Evolutionary conservation across 1,284 basidiomycete genomes (phyloP), one percentile per base, ranked within the genome.

Genomic region (Ganoderma lucidum): DNA sequence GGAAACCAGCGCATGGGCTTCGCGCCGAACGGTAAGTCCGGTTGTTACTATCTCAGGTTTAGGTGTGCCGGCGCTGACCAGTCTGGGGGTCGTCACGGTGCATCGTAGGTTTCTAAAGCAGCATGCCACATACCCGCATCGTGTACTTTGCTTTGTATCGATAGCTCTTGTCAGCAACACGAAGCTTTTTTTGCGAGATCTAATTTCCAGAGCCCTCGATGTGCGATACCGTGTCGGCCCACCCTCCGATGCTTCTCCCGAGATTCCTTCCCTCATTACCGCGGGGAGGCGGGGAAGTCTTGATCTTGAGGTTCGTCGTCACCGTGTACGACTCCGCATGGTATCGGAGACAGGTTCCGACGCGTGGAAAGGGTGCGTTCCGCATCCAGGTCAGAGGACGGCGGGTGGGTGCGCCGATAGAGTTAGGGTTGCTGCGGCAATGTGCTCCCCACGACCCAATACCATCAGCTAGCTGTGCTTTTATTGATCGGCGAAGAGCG

Each of bases 1-100:
- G 84, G 81, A 61, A 77, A 77, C 15, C 80, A 82, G 70, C 78
- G 84, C 32, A 78, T 88, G 76, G 87, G 87, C 4, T 88, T 89
- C 70, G 86, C 86, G 45, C 79, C 83, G 9, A 78, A 76, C 62
- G 78, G 79, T 79, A 56, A 62, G 41, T 6, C n/a, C 9, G 10
- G 15, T 17, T 12, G 1, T 12, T 6, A 23, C n/a, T 23, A 23
- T 23, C 14, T 37, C 15, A 28, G 1, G n/a, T 58, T 37, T 14
- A 5, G 35, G 19, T 28, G 23, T 51, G 35, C 30, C 19, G 32
- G 30, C 35, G 53, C 53, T 56, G 6, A 56, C 23, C 30, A 53
- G 53, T 32, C 23, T 19, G 58, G 1, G 37, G n/a, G 23, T 28
- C 12, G 17, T 4, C 23, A 23, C 23, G 23, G 30, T 35, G 4